These are phyloP conservation scores for Entophlyctis helioformis DNA, from an alignment of 192 early-diverging fungal species.

Conservation along the genomic window DNA sequence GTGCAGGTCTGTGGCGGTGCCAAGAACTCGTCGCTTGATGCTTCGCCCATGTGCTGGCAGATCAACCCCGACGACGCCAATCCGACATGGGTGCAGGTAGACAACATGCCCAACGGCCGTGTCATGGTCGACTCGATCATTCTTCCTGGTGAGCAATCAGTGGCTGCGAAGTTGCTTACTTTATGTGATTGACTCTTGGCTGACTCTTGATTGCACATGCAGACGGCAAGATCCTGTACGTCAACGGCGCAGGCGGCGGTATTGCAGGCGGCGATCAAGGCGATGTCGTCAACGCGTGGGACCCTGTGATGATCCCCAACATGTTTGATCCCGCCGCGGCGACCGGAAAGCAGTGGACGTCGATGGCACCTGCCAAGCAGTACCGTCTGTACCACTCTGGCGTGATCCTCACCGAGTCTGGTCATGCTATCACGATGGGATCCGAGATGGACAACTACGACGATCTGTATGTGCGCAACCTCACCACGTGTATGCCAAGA, in stretches of 20 bases:
- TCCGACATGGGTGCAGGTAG: constrained; percentile 8
- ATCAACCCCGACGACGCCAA: constrained; percentile 10
- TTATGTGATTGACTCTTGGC: not conserved
- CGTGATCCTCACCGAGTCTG: constrained; percentile 11
- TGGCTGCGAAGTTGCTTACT: no score
- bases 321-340: constrained; percentile 12
- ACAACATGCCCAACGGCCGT: constrained; percentile 8
- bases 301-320: constrained; percentile 17
- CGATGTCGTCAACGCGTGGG: constrained; percentile 7
- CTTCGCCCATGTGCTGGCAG: constrained; percentile 6
- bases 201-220: not conserved
- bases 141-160: constrained; percentile 11
- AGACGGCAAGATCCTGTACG: constrained; percentile 20
- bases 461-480: constrained; percentile 5
- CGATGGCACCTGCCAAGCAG: constrained; percentile 1
- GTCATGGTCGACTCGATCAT: constrained; percentile 21
- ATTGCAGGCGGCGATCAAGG: constrained; percentile 27
- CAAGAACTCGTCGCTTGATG: constrained; percentile 1
- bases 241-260: constrained; percentile 20
- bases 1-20: constrained; percentile 22
- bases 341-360: constrained; percentile 4
- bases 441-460: constrained; percentile 24
- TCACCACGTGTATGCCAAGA: no score
- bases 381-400: constrained; percentile 21
- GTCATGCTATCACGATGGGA: constrained; percentile 18